Evolutionary conservation across 345 rosid genomes (phyloP), one percentile per base, ranked within the genome.

Genomic region (Noccaea bulbosa): DNA sequence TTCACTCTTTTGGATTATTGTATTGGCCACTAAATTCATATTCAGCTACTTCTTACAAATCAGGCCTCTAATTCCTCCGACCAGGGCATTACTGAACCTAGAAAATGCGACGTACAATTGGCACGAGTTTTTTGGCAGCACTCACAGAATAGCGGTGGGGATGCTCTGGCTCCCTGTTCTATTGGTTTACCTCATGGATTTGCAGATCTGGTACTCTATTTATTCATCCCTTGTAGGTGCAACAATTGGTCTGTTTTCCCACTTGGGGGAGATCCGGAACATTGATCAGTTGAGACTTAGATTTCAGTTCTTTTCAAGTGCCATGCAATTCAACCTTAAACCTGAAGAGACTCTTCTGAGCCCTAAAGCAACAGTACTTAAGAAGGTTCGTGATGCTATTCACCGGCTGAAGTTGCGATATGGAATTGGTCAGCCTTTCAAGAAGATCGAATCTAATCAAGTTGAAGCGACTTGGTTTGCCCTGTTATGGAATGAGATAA

Each of bases 301-400:
- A 73, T 93, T 93, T 82, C 98, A 86, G 85, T 93, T 88, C 78
- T 93, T 93, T 62, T 84, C 98, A 39, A 81, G 92, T 79, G 97
- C 97, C 33, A 43, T 93, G 88, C 98, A 93, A 69, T 93, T 93
- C 77, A 90, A 90, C 80, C 88, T 93, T 55, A 87, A 85, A 88
- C 84, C 98, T 1, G 98, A 83, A 72, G 87, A 88, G 59, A 87
- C 71, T 60, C 66, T 49, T 32, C 58, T 47, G 45, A 65, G 77
- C 62, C 74, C 90, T 33, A 80, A 87, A 65, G 86, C 71, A 57
- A 88, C 92, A 32, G 40, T 90, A 67, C 84, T 88, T 76, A 90
- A 77, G 84, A 93, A 88, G 87, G 72, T 79, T 22, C 85, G 90
- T 2, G 97, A 93, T 75, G 89, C 95, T 34, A 83, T 90, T 62